Conservation (phyloP, 73 alveolate genomes). For the Paramecium tetraurelia region DNA sequence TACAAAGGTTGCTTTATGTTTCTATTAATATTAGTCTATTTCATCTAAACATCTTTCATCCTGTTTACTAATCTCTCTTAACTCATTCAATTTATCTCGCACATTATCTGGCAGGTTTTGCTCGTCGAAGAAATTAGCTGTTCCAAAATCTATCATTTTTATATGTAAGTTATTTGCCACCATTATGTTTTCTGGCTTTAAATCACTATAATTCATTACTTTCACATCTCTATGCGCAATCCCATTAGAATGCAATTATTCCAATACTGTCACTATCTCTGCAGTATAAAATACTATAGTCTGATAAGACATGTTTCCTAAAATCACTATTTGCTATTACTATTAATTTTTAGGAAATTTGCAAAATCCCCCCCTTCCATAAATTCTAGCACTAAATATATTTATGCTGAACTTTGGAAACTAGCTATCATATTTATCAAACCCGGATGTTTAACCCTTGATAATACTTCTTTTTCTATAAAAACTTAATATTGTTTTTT, state of each 20-base stretch:
- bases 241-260: conserved; percentile 66
- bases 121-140: background rate
- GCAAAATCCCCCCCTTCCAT: conserved; percentile 73
- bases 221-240: conserved; percentile 77
- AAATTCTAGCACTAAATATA: conserved; percentile 65
- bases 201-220: background rate
- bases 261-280: conserved; percentile 64
- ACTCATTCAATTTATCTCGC: conserved; percentile 16
- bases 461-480: conserved; percentile 52
- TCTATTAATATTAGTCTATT: background rate
- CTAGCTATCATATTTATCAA: conserved; percentile 59
- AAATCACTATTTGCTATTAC: background rate
- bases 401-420: conserved; percentile 58
- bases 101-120: background rate
- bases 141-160: conserved; percentile 58
- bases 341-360: conserved; percentile 43
- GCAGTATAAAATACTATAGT: conserved; percentile 65
- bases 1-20: conserved; percentile 64
- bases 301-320: conserved; percentile 45
- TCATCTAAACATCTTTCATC: background rate
- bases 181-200: conserved; percentile 66
- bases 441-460: conserved; percentile 62
- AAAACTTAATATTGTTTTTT: conserved; percentile 46
- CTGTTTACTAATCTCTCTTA: background rate
- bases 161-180: conserved; percentile 43